Evolutionary conservation across 768 basidiomycete species (phyloP).

Genomic region (Russula sp.): DNA sequence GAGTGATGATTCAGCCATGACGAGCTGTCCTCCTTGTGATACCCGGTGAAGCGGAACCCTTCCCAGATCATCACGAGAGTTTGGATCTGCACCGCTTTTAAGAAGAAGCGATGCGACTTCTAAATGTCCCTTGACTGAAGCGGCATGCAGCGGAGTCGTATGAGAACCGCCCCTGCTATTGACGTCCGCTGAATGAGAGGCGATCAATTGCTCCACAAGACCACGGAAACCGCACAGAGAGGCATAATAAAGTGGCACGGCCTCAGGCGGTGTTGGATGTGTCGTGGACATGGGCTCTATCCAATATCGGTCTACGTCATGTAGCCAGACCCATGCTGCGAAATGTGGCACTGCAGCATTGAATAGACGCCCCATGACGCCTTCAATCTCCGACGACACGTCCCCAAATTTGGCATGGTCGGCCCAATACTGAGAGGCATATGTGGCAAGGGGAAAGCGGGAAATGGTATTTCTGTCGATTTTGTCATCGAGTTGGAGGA

Average conservation of each 20-base stretch:
- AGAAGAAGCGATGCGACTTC: not conserved
- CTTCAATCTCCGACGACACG: not conserved
- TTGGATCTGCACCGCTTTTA: conserved; percentile 1
- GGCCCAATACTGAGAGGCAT: conserved; percentile 19
- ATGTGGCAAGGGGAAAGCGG: not conserved
- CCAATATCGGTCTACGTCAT: conserved; percentile 12
- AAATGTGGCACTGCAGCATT: conserved; percentile 5
- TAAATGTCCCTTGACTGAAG: not conserved
- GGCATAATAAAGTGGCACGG: conserved; percentile 9
- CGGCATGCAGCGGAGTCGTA: not conserved
- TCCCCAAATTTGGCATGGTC: not conserved
- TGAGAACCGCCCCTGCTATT: not conserved
- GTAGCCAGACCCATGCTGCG: conserved; percentile 16
- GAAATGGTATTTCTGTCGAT: not conserved
- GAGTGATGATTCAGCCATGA: not conserved
- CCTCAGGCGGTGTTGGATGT: not conserved
- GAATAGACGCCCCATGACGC: conserved; percentile 3
- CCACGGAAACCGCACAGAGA: conserved; percentile 11
- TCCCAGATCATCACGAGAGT: not conserved
- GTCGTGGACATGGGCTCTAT: not conserved
- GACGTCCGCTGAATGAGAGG: not conserved
- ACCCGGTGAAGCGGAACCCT: not conserved
- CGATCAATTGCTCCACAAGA: conserved; percentile 7
- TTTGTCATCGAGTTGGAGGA: conserved; percentile 13
- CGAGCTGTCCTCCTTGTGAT: not conserved